Conservation (phyloP, 768 basidiomycete species). For the Suillus luteus region DNA sequence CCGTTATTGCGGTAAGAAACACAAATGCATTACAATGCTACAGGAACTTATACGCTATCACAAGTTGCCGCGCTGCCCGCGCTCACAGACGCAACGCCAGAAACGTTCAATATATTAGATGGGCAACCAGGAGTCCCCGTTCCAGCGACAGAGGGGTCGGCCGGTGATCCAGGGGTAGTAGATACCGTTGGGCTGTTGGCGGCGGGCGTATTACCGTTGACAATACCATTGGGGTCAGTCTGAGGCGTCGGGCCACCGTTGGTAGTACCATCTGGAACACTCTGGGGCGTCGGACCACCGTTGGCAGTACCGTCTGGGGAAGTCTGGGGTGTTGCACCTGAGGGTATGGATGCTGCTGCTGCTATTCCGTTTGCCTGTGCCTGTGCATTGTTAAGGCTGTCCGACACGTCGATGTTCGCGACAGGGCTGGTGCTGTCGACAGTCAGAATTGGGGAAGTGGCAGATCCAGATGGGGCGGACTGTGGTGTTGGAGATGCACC, state of each 20-base stretch:
- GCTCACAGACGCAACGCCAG: not conserved
- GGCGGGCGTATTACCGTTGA: not conserved
- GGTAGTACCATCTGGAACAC: not conserved
- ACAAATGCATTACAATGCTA: constrained; percentile 1
- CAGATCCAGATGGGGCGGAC: not conserved
- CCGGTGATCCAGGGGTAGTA: not conserved
- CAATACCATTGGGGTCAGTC: not conserved
- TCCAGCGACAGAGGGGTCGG: not conserved
- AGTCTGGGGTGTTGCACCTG: not conserved
- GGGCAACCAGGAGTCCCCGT: not conserved
- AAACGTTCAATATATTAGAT: not conserved
- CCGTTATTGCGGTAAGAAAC: not conserved
- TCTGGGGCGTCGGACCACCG: not conserved
- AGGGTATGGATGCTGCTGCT: not conserved
- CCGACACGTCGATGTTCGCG: not conserved
- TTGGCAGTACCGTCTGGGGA: not conserved
- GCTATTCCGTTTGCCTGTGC: not conserved
- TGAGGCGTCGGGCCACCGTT: not conserved
- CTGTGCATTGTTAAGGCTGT: not conserved
- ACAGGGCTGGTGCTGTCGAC: not conserved
- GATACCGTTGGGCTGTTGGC: not conserved
- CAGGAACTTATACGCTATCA: constrained; percentile 2
- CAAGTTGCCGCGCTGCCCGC: not conserved
- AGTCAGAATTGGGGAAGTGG: not conserved
- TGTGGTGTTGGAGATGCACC: not conserved